Evolutionary conservation across 2,329 filamentous ascomycete species (phyloP).

Genomic region (Triangularia setosa): DNA sequence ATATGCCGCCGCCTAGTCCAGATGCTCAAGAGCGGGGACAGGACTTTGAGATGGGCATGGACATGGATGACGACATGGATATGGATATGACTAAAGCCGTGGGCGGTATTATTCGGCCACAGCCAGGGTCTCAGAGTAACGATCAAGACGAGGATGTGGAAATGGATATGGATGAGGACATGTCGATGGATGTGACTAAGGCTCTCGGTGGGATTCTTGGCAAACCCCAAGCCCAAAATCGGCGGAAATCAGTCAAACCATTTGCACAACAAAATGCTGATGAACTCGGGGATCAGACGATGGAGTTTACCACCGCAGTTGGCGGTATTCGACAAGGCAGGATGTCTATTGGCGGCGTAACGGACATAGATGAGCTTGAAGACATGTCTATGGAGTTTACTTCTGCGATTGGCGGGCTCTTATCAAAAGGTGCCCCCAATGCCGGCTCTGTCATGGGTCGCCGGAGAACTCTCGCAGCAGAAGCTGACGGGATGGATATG

Average conservation of each 20-base stretch:
- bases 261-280: conserved; percentile 22
- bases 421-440: conserved; percentile 29
- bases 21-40: conserved; percentile 41
- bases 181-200: conserved; percentile 92
- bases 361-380: conserved; percentile 49
- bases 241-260: conserved; percentile 25
- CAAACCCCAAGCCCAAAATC: conserved; percentile 31
- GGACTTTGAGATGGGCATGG: conserved; percentile 41
- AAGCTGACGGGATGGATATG: conserved; percentile 47
- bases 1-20: conserved; percentile 9
- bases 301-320: conserved; percentile 80
- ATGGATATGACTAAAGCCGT: conserved; percentile 57
- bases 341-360: conserved; percentile 30
- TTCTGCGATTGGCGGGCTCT: conserved; percentile 56
- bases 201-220: conserved; percentile 75
- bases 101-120: conserved; percentile 38
- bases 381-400: conserved; percentile 81
- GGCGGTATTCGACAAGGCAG: conserved; percentile 58
- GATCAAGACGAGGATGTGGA: conserved; percentile 48
- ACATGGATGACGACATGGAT: conserved; percentile 50
- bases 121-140: conserved; percentile 37
- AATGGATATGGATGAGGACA: conserved; percentile 74
- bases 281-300: conserved; percentile 61
- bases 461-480: conserved; percentile 23
- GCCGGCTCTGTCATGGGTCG: conserved; percentile 21